Conservation (phyloP, 768 basidiomycete genomes). For the Dendrothele bispora region DNA sequence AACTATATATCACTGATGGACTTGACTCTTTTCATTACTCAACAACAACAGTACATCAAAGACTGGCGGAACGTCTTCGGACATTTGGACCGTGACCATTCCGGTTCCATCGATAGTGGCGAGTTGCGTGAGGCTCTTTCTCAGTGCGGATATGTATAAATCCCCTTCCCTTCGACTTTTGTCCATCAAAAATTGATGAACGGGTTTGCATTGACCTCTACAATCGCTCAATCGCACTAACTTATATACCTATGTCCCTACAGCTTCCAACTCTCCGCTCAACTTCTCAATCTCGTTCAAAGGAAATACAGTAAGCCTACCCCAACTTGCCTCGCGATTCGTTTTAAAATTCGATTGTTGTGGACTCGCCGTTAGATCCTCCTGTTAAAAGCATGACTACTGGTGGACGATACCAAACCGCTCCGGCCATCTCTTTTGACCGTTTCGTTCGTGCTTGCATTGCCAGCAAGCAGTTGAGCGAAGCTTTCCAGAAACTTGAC, state of each 20-base stretch:
- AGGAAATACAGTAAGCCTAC: slow-evolving; percentile 70
- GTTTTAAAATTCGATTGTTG: background rate
- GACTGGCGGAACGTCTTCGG: slow-evolving; percentile 85
- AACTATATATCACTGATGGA: no score
- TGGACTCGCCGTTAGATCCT: slow-evolving; percentile 27
- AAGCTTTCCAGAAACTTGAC: slow-evolving; percentile 67
- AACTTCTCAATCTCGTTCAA: slow-evolving; percentile 62
- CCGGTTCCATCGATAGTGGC: slow-evolving; percentile 71
- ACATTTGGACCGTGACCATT: slow-evolving; percentile 82
- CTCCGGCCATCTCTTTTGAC: slow-evolving; percentile 75
- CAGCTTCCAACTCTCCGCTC: slow-evolving; percentile 70
- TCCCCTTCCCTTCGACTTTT: background rate
- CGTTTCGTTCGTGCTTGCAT: slow-evolving; percentile 87
- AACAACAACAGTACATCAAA: slow-evolving; percentile 21
- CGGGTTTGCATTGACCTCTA: no score
- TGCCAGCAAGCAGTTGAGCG: slow-evolving; percentile 73
- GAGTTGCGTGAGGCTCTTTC: slow-evolving; percentile 69
- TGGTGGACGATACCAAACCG: slow-evolving; percentile 27
- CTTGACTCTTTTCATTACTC: background rate
- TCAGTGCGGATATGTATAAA: slow-evolving; percentile 61
- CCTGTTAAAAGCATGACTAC: slow-evolving; percentile 50
- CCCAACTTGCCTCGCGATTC: background rate
- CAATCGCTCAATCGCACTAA: no score
- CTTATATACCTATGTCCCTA: background rate
- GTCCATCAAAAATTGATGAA: no score